Base-by-base conservation (phyloP, 2,329 filamentous ascomycete species). In the Paramyrothecium roridum region DNA sequence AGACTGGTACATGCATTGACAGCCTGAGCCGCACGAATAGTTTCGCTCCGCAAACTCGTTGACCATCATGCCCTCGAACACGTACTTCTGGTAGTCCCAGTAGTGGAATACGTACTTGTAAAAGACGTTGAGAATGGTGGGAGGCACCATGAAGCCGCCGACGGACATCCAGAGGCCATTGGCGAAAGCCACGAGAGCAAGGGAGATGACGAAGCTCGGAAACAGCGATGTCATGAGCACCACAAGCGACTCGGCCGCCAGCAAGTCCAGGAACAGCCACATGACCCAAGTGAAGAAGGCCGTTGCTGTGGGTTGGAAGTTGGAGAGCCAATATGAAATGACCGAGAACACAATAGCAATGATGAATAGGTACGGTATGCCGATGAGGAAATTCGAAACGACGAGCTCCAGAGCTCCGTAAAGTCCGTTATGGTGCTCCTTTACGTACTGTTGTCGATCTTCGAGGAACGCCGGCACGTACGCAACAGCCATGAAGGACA, bases 1-100 rank as follows among this genome's bases (percentile, higher is more conserved):
- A 81, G 56, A 92, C 67, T 58, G 80, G 69, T 88, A 95, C 83
- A 90, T 88, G 74, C 91, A 96, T 45, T 80, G 78, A 62, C 85
- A 91, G 0, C 70, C 71, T 4, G 58, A 52, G 1, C 62, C 66
- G 3, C 59, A 78, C 72, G 45, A 59, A 20, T 90, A 96, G 3
- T 75, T 80, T 16, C 89, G 77, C 19, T 81, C 61, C 1, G 76
- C 75, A 68, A 96, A 95, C 73, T 96, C 90, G 65, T 95, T 96
- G 53, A 93, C 86, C 90, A 96, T 95, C 91, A 96, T 95, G 16
- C 90, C 91, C 67, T 93, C 85, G 68, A 96, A 96, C 3, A 96
- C 91, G 63, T 93, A 96, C 46, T 78, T 82, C 68, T 93, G 90
- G 66, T 96, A 96, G 68, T 96, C 89, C 66, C 93, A 93, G 70